Evolutionary conservation across 1,284 basidiomycete species (phyloP), one percentile per base, ranked within the genome.

Genomic region (Leccinum proximum): DNA sequence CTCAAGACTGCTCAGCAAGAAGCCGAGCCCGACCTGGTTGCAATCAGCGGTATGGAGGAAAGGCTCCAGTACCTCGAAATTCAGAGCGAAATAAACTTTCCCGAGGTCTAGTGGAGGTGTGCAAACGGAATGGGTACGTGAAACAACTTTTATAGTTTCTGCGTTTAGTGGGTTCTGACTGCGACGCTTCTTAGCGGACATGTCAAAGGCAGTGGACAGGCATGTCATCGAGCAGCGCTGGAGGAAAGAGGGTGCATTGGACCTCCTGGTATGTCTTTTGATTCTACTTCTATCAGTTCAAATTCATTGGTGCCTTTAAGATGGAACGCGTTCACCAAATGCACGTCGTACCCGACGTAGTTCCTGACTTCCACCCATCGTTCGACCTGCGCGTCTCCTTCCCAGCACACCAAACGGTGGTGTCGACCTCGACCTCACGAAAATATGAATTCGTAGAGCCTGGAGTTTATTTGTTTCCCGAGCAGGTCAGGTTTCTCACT

Each of bases 321-420:
- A 97, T 97, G 93, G 93, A 98, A 76, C 89, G 96, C 70, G 76
- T 97, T 58, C 82, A 92, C 71, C 90, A 95, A 78, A 94, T 98
- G 93, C 80, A 89, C 61, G 87, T 98, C 62, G 82, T 97, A 4
- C 96, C 97, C 0, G 97, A 98, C 74, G 79, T 96, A 2, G 75
- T 98, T 7, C 86, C 93, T 0, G 80, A 80, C 40, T 76, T 97
- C 18, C 84, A 84, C 60, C 94, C 95, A 0, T 85, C 85, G 9
- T 74, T 92, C 26, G 92, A 96, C 73, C 77, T 96, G 5, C 87
- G 86, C 64, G 72, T 95, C 56, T 81, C 83, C 11, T 84, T 86
- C 68, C 83, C 79, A 6, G 74, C 75, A 69, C 75, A 71, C 1
- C 58, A 62, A 38, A 67, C 60, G 72, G 64, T 57, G 69, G 11